These are phyloP conservation scores for Fusarium napiforme DNA, from an alignment of 2,329 filamentous ascomycete species.

Conservation along the genomic window DNA sequence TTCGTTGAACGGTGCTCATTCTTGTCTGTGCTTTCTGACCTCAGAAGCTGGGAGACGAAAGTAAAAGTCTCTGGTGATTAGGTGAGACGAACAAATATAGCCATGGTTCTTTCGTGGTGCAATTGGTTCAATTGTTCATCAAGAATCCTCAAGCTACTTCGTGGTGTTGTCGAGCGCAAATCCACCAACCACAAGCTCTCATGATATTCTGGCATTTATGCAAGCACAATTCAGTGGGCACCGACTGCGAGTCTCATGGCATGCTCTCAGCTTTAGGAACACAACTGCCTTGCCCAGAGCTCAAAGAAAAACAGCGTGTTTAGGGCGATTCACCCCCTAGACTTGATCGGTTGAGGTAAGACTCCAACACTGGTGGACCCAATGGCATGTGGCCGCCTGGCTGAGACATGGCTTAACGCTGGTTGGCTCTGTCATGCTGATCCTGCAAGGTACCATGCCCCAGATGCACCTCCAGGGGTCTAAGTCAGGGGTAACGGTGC, in stretches of 20 bases:
- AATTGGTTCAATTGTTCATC: not conserved
- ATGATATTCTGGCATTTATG: not conserved
- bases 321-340: conserved; percentile 34
- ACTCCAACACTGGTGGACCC: conserved; percentile 35
- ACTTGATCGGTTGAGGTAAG: conserved; percentile 41
- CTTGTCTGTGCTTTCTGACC: conserved; percentile 23
- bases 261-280: not conserved
- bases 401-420: conserved; percentile 28
- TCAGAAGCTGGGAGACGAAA: not conserved
- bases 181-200: not conserved
- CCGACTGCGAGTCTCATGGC: not conserved
- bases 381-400: conserved; percentile 37
- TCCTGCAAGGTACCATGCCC: conserved; percentile 39
- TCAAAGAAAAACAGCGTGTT: conserved; percentile 12
- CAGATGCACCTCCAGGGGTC: conserved; percentile 29
- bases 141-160: not conserved
- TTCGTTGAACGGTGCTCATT: conserved; percentile 16
- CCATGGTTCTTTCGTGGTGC: not conserved
- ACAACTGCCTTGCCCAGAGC: conserved; percentile 1
- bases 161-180: not conserved
- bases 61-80: not conserved
- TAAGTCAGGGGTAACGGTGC: conserved; percentile 40
- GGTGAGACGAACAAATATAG: not conserved
- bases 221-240: not conserved
- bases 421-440: conserved; percentile 40